Conservation (phyloP, 345 rosid genomes). For the Zanthoxylum bungeanum region DNA sequence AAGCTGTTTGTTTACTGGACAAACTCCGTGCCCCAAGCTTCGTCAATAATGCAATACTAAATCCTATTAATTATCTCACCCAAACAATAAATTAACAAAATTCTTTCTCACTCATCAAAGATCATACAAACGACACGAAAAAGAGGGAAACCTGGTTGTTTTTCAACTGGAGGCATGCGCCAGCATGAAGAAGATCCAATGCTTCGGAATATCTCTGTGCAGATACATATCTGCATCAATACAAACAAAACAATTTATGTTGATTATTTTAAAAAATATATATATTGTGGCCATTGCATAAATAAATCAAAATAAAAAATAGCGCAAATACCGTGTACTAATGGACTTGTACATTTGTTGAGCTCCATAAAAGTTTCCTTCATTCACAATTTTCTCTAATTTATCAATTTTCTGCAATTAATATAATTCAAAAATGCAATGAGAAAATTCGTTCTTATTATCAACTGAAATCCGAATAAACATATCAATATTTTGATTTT, state of each 20-base stretch:
- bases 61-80: not conserved
- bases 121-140: not conserved
- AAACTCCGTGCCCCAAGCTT: conserved; percentile 6
- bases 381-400: conserved; percentile 64
- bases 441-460: conserved; percentile 4
- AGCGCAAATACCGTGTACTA: conserved; percentile 59
- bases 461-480: not conserved
- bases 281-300: not conserved
- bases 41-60: not conserved
- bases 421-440: not conserved
- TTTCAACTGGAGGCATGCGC: conserved; percentile 78
- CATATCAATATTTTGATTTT: not conserved
- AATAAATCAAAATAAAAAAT: not conserved
- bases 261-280: not conserved
- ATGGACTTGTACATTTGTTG: conserved; percentile 96
- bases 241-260: not conserved
- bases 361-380: conserved; percentile 89
- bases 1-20: not conserved
- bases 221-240: conserved; percentile 49
- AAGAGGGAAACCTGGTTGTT: conserved; percentile 60
- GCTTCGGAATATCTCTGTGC: conserved; percentile 85
- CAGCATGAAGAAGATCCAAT: conserved; percentile 73
- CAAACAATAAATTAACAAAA: not conserved
- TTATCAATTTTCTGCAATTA: conserved; percentile 71
- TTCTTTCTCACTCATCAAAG: not conserved